These are phyloP conservation scores for Pinus tabuliformis DNA, from an alignment of 75 land plant species.

Conservation along the genomic window DNA sequence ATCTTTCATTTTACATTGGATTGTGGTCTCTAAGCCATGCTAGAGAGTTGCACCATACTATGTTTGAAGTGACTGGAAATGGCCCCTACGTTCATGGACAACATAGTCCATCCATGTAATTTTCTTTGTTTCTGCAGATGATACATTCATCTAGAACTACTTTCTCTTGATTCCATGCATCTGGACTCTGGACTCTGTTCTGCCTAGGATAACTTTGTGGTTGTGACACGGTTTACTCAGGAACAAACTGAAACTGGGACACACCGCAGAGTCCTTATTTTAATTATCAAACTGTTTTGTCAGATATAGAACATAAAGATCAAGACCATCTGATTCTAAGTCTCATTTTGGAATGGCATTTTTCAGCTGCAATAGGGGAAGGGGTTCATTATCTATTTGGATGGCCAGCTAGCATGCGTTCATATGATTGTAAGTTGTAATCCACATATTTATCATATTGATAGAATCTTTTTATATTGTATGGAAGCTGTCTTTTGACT, in stretches of 20 bases:
- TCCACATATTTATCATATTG: background rate
- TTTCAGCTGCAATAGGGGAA: slow-evolving; percentile 48
- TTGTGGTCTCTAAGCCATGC: background rate
- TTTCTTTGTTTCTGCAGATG: slow-evolving; percentile 4
- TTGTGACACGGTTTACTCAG: background rate
- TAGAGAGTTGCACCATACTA: background rate
- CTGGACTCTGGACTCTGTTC: background rate
- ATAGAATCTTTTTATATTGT: background rate
- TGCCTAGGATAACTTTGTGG: background rate
- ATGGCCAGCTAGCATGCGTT: slow-evolving; percentile 45
- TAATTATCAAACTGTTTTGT: background rate
- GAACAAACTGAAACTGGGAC: background rate
- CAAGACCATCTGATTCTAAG: background rate
- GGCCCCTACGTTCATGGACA: background rate
- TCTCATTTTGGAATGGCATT: background rate
- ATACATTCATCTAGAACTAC: background rate
- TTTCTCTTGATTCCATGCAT: background rate
- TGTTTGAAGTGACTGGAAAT: background rate
- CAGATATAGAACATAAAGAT: background rate
- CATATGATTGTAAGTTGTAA: slow-evolving; percentile 32
- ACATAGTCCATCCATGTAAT: background rate
- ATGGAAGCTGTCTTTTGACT: background rate
- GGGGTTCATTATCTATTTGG: slow-evolving; percentile 32
- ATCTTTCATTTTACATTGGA: background rate
- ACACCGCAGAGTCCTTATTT: background rate